Conservation (phyloP, 23 red algal species). For the Gracilariopsis chorda region DNA sequence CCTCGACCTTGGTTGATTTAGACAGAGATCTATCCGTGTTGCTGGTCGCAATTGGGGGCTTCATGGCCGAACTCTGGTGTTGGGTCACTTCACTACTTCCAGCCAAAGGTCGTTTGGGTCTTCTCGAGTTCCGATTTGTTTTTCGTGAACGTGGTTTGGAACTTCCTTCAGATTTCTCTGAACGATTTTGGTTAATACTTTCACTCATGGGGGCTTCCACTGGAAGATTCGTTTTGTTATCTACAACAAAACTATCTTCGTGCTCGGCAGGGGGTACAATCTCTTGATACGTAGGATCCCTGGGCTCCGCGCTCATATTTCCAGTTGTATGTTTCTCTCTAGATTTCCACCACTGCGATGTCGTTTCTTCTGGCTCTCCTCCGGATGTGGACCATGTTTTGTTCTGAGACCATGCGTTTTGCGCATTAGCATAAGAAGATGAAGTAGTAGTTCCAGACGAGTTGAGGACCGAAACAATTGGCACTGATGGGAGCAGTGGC, state of each 20-base stretch:
- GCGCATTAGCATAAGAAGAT: neutral
- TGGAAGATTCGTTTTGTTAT: too few relatives aligned
- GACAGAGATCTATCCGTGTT: neutral
- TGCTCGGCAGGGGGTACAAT: neutral
- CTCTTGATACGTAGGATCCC: neutral
- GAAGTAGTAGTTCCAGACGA: neutral
- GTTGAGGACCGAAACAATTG: conserved; percentile 8
- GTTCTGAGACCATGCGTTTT: conserved; percentile 25
- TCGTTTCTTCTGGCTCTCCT: neutral
- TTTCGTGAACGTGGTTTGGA: neutral
- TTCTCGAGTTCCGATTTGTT: neutral
- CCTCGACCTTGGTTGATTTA: neutral
- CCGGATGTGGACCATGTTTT: neutral
- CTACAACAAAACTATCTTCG: neutral
- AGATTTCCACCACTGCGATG: conserved; percentile 16
- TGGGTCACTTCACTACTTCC: neutral
- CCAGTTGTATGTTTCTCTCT: neutral
- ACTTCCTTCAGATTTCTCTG: neutral
- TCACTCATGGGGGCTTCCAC: neutral
- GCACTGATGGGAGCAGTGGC: conserved; percentile 48
- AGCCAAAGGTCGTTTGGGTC: neutral
- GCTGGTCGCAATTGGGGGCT: neutral
- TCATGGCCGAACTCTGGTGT: neutral
- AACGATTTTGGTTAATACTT: neutral
- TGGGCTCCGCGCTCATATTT: neutral